phyloP scores from a whole-genome alignment of 768 basidiomycete genomes.

The Lentinula raphanica region DNA sequence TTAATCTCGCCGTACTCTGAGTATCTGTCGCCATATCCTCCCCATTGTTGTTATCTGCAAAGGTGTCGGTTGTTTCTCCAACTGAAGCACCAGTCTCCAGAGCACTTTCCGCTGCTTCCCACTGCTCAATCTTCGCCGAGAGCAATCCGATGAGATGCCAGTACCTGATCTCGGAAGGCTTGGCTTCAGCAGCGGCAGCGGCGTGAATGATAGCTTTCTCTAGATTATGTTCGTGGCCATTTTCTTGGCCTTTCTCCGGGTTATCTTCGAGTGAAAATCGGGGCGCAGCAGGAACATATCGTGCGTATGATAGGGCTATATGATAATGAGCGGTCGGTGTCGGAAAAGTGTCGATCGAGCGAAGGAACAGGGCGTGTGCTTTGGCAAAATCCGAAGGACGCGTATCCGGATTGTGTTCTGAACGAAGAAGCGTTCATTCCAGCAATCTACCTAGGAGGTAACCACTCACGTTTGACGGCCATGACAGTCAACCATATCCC shows the following conservation, averaged over 20 bases:
- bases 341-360: conserved; percentile 42
- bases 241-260: neutral
- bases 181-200: conserved; percentile 66
- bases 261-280: neutral
- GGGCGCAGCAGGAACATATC: conserved; percentile 43
- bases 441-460: neutral
- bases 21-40: neutral
- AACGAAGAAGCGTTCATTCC: neutral
- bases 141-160: conserved; percentile 91
- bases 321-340: conserved; percentile 67
- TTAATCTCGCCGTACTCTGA: neutral
- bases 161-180: conserved; percentile 58
- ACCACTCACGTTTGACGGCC: conserved; percentile 56
- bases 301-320: conserved; percentile 69
- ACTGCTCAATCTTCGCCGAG: conserved; percentile 73
- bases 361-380: conserved; percentile 46
- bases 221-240: conserved; percentile 41
- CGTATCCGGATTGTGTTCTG: conserved; percentile 62
- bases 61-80: conserved; percentile 28
- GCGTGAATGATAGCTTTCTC: conserved; percentile 64
- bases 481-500: conserved; percentile 71
- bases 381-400: conserved; percentile 55
- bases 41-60: neutral
- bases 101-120: conserved; percentile 70
- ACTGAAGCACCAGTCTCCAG: conserved; percentile 71